Percentiles rank a stretch among this genome's conserved stretches.
Conservation (phyloP, 164 flowering plant species). For the Chimonanthus praecox region DNA sequence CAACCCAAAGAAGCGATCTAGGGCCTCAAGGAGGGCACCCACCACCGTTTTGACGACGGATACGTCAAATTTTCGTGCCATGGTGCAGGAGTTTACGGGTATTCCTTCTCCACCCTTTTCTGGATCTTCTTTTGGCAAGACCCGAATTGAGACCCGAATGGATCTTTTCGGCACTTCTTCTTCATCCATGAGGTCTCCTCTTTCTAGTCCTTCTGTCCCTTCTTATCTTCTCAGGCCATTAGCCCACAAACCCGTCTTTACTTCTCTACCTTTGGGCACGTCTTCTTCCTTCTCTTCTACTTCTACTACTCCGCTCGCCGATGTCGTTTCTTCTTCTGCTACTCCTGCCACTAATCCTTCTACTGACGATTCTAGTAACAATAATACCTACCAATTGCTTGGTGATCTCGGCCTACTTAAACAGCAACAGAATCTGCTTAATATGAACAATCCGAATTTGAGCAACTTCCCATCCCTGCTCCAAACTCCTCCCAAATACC, state of each 20-base stretch:
- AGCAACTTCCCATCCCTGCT: conserved; percentile 34
- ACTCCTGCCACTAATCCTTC: conserved; percentile 2
- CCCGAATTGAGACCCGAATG: conserved; percentile 41
- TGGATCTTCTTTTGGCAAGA: conserved; percentile 32
- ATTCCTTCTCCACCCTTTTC: conserved; percentile 66
- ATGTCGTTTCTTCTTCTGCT: conserved; percentile 9
- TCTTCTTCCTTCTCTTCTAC: conserved; percentile 17
- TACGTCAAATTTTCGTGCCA: conserved; percentile 66
- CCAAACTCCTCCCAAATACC: conserved; percentile 8
- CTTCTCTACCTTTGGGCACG: conserved; percentile 36
- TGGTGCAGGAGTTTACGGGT: conserved; percentile 84
- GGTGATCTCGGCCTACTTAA: conserved; percentile 1
- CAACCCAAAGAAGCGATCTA: conserved; percentile 55
- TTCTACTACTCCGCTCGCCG: conserved; percentile 13
- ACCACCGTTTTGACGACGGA: conserved; percentile 79
- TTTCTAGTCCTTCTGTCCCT: conserved; percentile 10
- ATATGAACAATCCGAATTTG: conserved; percentile 32
- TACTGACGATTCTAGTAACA: neutral
- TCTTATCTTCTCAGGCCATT: conserved; percentile 46
- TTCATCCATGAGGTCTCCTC: conserved; percentile 20
- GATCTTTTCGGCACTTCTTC: conserved; percentile 38
- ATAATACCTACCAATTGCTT: conserved; percentile 15
- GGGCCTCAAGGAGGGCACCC: conserved; percentile 76
- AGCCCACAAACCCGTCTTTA: conserved; percentile 34
- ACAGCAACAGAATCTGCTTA: conserved; percentile 19